Evolutionary conservation across 495 filamentous ascomycete genomes (phyloP), one percentile per base, ranked within the genome.

Genomic region (Trichoderma parareesei): DNA sequence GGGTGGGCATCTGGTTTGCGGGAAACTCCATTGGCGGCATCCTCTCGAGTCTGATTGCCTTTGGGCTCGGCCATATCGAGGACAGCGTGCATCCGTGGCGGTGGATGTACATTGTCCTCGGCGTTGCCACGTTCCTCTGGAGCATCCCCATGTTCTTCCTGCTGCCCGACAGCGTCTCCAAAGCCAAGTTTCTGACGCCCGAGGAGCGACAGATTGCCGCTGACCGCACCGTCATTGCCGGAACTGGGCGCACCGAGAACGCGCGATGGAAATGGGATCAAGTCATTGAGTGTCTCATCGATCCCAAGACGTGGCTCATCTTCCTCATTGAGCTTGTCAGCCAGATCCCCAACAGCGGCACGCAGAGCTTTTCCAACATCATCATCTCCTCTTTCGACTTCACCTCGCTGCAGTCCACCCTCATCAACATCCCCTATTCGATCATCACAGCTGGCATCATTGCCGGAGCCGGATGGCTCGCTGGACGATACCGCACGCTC

Each of bases 311-410:
- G 0, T 80, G 73, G 71, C 67, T 79, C 37, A 71, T 79, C n/a
- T 72, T 73, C 62, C 70, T 65, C 7, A 70, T 77, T 9, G 71
- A 76, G 38, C 64, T 78, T 27, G 65, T 76, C 48, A 73, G 74
- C 18, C 76, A 78, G 66, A 80, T 80, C 14, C 78, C 78, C 18
- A 79, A 78, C 60, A 76, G 78, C 27, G 78, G 78, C 16, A 79
- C 75, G 9, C 71, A 74, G 65, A 76, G 72, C 65, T 80, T 80
- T 62, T 71, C 72, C 14, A 77, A 77, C 64, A 67, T 78, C 11
- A 75, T 76, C 48, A 70, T 80, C 62, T 75, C 65, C 35, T 71
- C 71, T 8, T 78, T 80, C 43, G 75, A 77, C 11, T 80, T 78
- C 65, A 72, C 72, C 3, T 71, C 69, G 61, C 69, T 77, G 14